Evolutionary conservation across 805 yeast species (phyloP), one percentile per base, ranked within the genome.

Genomic region (Candida vartiovaarae): DNA sequence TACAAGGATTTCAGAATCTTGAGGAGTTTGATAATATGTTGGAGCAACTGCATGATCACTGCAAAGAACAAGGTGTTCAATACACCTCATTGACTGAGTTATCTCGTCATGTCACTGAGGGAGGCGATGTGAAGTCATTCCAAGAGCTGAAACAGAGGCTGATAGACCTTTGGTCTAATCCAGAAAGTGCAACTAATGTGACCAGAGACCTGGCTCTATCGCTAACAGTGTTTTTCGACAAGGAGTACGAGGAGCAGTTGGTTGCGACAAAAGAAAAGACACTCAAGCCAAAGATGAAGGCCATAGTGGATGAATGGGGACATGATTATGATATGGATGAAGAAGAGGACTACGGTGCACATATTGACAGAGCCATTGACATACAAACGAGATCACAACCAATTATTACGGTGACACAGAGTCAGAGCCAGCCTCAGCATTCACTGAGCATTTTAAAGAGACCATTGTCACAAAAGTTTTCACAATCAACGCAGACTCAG

Each of bases 1-100:
- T 62, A 8, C 66, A 68, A 1, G 28, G 37, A 1, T 50, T 66
- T 5, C 41, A 48, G 3, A 44, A 43, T 8, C 34, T 66, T 8
- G 49, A 47, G 5, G 73, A 69, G 47, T 59, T 65, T 39, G 74
- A 66, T 39, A 59, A 65, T 30, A 65, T 70, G 71, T 36, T 70
- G 39, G 57, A 54, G 4, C 75, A 70, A 36, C 46, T 68, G 24
- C 34, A 46, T 7, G 55, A 50, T 5, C 57, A 61, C 44, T 67
- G 60, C 49, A 39, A 49, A 20, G 50, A 51, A 4, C 56, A 58
- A 28, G 61, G 55, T 5, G 47, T 64, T 11, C 38, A 41, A 3
- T 40, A 37, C 10, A 32, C 31, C 1, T n/a, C 41, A 2, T 32
- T 50, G 9, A 9, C 15, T 8, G 8, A 40, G 4, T 8, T 40